phyloP scores from a whole-genome alignment of 345 rosid genomes.

The Bruguiera gymnorhiza region DNA sequence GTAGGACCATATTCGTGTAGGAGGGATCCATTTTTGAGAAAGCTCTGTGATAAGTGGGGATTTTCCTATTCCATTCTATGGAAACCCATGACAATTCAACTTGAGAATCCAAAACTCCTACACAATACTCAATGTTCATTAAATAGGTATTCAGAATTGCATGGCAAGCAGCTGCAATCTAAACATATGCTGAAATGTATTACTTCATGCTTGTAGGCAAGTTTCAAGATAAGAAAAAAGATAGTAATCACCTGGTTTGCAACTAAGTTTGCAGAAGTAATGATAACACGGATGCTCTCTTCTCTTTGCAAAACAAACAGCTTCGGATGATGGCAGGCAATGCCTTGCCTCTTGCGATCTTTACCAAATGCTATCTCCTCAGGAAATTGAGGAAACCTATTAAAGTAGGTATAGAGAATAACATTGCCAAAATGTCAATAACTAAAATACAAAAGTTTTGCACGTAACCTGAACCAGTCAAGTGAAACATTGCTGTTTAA shows the following conservation, averaged over 20 bases:
- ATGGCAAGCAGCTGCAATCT: neutral
- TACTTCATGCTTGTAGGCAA: neutral
- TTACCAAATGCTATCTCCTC: conserved; percentile 83
- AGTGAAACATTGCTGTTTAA: conserved; percentile 11
- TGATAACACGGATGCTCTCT: conserved; percentile 61
- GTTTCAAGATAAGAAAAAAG: neutral
- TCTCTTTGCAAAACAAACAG: conserved; percentile 77
- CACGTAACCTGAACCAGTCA: neutral
- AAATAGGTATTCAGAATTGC: neutral
- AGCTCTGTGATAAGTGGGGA: neutral
- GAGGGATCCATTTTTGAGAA: neutral
- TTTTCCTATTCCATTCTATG: neutral
- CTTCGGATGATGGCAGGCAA: conserved; percentile 97
- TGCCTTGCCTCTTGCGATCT: conserved; percentile 70
- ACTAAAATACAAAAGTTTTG: conserved; percentile 5
- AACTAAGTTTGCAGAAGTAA: conserved; percentile 85
- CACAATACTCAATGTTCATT: neutral
- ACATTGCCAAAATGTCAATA: conserved; percentile 11
- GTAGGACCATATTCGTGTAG: neutral
- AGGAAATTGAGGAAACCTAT: conserved; percentile 83
- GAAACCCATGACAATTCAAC: neutral
- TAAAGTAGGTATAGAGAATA: conserved; percentile 11
- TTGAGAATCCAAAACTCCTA: neutral
- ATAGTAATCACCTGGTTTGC: conserved; percentile 60
- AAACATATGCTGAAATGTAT: neutral